A percentile compares a stretch with the other conserved stretches of the same genome.
Conservation (phyloP, 2,329 filamentous ascomycete species). For the Macrophomina pseudophaseolina region DNA sequence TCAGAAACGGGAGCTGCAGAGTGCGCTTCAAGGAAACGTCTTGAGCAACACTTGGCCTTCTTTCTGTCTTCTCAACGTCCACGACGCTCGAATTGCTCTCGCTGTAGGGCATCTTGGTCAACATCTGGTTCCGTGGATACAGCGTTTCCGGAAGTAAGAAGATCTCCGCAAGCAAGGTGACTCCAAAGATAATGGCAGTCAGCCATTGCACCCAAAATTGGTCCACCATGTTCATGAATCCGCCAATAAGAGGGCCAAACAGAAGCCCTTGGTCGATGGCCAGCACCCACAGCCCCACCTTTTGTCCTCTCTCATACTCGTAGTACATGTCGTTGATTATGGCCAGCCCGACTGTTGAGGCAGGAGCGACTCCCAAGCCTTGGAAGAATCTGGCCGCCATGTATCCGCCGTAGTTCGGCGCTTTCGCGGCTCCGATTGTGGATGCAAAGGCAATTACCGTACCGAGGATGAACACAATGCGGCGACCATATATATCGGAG, state of each 20-base stretch:
- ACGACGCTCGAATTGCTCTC: slow-evolving; percentile 34
- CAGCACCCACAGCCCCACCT: slow-evolving; percentile 63
- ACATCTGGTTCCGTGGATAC: slow-evolving; percentile 60
- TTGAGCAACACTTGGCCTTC: slow-evolving; percentile 27
- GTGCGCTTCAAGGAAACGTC: slow-evolving; percentile 43
- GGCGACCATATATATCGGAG: slow-evolving; percentile 40
- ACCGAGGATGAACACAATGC: slow-evolving; percentile 55
- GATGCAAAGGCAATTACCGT: slow-evolving; percentile 50
- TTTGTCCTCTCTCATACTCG: slow-evolving; percentile 61
- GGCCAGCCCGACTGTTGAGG: slow-evolving; percentile 60
- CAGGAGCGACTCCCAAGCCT: slow-evolving; percentile 61
- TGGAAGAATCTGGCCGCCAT: slow-evolving; percentile 66
- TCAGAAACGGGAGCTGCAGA: slow-evolving; percentile 52
- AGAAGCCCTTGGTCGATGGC: slow-evolving; percentile 60
- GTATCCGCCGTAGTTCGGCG: slow-evolving; percentile 53
- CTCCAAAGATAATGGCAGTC: slow-evolving; percentile 58
- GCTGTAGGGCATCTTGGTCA: slow-evolving; percentile 41
- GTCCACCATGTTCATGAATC: slow-evolving; percentile 56
- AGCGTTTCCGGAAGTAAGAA: slow-evolving; percentile 61
- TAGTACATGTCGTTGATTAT: slow-evolving; percentile 63
- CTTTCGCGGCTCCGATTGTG: slow-evolving; percentile 50
- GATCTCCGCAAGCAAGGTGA: slow-evolving; percentile 55
- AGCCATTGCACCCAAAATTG: slow-evolving; percentile 62
- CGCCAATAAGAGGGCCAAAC: slow-evolving; percentile 57
- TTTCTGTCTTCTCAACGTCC: slow-evolving; percentile 32